Evolutionary conservation across 495 filamentous ascomycete species (phyloP).

Genomic region (Aspergillus olivimuriae): DNA sequence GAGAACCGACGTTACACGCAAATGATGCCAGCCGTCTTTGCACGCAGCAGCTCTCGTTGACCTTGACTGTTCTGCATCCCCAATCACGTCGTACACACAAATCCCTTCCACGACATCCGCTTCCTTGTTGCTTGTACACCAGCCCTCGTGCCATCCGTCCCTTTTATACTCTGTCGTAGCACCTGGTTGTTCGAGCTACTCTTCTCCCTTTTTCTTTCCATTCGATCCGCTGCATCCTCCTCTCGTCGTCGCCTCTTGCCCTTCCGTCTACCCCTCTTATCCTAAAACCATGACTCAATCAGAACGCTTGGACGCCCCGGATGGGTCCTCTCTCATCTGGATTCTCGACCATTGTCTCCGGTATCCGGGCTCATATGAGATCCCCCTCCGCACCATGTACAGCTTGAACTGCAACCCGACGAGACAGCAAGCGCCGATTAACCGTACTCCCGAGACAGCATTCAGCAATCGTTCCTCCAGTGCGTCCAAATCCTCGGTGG

Average conservation of each 20-base stretch:
- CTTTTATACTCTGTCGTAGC: conserved; percentile 13
- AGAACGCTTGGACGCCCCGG: conserved; percentile 19
- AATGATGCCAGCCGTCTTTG: conserved; percentile 19
- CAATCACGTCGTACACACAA: conserved; percentile 18
- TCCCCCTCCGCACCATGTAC: conserved; percentile 71
- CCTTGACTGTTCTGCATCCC: conserved; percentile 16
- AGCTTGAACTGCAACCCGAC: conserved; percentile 57
- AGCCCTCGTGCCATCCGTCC: conserved; percentile 1
- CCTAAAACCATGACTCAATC: conserved; percentile 18
- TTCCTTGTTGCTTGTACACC: conserved; percentile 6
- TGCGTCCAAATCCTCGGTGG: conserved; percentile 26
- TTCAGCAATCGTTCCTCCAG: conserved; percentile 30
- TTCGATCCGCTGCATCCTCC: background rate
- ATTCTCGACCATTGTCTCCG: conserved; percentile 66
- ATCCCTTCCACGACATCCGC: conserved; percentile 6
- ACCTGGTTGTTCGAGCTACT: too few species aligned
- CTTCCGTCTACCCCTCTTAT: background rate
- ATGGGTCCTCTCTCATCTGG: conserved; percentile 46
- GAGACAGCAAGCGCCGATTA: conserved; percentile 31
- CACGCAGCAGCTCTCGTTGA: conserved; percentile 13
- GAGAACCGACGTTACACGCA: conserved; percentile 18
- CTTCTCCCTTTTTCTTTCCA: background rate
- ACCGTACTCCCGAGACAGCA: conserved; percentile 25
- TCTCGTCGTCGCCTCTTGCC: background rate
- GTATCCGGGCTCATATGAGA: conserved; percentile 61